Conservation (phyloP, 1,284 basidiomycete genomes). For the Lignosus rhinocerotis region DNA sequence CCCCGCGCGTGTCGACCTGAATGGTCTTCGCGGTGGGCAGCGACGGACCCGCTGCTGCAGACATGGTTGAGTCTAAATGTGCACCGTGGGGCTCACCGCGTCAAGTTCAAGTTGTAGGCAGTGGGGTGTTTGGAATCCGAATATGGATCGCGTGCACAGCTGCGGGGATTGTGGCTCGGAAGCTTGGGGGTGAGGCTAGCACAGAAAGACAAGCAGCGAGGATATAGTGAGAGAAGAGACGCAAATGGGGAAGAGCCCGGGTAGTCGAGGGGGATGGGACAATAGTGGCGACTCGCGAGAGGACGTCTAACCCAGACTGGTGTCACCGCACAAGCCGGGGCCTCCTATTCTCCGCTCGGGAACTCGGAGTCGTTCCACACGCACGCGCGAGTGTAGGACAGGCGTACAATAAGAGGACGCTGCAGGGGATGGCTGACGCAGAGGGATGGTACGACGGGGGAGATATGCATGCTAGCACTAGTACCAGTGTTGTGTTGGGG, state of each 20-base stretch:
- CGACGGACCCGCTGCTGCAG: constrained; percentile 38
- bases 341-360: constrained; percentile 2
- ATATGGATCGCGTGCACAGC: not conserved
- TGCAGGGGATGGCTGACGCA: not conserved
- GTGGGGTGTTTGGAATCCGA: not conserved
- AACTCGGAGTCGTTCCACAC: not conserved
- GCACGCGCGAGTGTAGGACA: not conserved
- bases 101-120: not conserved
- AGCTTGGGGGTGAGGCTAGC: not conserved
- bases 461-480: not conserved
- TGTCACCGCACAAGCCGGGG: not conserved
- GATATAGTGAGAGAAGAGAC: constrained; percentile 4
- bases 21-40: constrained; percentile 76
- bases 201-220: constrained; percentile 1
- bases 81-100: not conserved
- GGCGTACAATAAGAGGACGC: not conserved
- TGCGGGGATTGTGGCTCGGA: not conserved
- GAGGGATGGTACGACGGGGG: constrained; percentile 16
- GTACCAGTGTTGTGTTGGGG: constrained; percentile 6
- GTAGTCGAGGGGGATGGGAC: constrained; percentile 10
- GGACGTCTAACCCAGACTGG: not conserved
- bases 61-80: not conserved
- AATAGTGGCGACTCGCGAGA: not conserved
- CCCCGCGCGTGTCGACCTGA: constrained; percentile 85
- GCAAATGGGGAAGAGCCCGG: constrained; percentile 1